phyloP scores from a whole-genome alignment of 73 alveolate species.

The Stentor roeselii region DNA sequence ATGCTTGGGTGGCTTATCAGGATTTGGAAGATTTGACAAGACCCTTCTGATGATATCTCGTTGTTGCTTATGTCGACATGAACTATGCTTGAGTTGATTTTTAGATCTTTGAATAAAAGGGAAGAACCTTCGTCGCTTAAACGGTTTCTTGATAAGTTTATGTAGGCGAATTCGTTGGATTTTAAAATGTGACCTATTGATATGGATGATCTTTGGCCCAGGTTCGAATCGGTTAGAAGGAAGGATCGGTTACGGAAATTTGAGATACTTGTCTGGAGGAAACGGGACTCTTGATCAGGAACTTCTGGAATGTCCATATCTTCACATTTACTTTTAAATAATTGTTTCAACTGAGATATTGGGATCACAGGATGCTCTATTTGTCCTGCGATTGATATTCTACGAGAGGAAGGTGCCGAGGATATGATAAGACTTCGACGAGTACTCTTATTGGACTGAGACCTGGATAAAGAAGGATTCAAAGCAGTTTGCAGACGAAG shows the following conservation, averaged over 20 bases:
- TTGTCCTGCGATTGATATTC: too few relatives aligned
- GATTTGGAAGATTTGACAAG: slow-evolving; percentile 26
- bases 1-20: slow-evolving; percentile 23
- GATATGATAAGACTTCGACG: not conserved
- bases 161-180: not conserved
- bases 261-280: not conserved
- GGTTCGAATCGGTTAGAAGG: not conserved
- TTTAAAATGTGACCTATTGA: not conserved
- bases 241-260: not conserved
- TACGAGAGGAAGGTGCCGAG: not conserved
- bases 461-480: not conserved
- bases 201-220: not conserved
- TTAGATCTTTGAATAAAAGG: slow-evolving; percentile 13
- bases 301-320: slow-evolving; percentile 25
- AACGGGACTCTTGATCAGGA: slow-evolving; percentile 28
- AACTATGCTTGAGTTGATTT: slow-evolving; percentile 23
- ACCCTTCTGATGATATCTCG: slow-evolving; percentile 41
- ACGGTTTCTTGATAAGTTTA: slow-evolving; percentile 27
- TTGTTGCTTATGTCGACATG: slow-evolving; percentile 46
- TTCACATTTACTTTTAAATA: slow-evolving; percentile 27
- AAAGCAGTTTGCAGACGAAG: not conserved
- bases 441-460: not conserved
- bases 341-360: not conserved
- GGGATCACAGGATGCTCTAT: too few relatives aligned
- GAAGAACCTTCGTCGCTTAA: slow-evolving; percentile 37